Evolutionary conservation across 2,329 filamentous ascomycete genomes (phyloP).

Genomic region (Aureobasidium zeae): DNA sequence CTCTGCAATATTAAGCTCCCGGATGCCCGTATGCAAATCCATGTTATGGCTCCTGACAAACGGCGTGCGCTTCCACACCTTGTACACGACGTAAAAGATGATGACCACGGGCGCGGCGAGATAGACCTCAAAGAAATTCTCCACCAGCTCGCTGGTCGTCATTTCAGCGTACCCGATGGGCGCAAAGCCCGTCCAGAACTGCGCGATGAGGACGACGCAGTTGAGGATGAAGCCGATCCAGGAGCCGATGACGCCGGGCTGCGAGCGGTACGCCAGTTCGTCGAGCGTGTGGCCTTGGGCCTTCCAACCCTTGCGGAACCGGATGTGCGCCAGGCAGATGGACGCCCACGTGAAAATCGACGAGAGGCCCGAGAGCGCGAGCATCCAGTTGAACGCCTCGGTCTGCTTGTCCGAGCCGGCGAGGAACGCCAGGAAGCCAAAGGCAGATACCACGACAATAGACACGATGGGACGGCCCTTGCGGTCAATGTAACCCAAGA

Average conservation of each 20-base stretch:
- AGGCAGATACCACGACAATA: slow-evolving; percentile 33
- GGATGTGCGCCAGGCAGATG: slow-evolving; percentile 56
- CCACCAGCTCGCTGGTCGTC: slow-evolving; percentile 40
- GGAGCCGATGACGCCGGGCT: slow-evolving; percentile 69
- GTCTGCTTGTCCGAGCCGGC: slow-evolving; percentile 34
- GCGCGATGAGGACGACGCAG: slow-evolving; percentile 62
- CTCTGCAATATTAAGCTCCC: slow-evolving; percentile 73
- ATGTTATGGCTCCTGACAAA: slow-evolving; percentile 63
- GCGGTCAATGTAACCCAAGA: slow-evolving; percentile 53
- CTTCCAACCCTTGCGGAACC: slow-evolving; percentile 55
- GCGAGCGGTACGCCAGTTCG: slow-evolving; percentile 72
- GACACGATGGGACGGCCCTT: slow-evolving; percentile 51
- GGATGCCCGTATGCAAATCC: slow-evolving; percentile 76
- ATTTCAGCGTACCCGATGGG: slow-evolving; percentile 52
- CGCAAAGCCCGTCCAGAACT: slow-evolving; percentile 71
- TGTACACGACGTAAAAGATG: slow-evolving; percentile 63
- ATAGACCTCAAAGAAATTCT: slow-evolving; percentile 66
- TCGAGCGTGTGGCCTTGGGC: slow-evolving; percentile 54
- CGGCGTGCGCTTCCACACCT: slow-evolving; percentile 61
- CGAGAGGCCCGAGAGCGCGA: slow-evolving; percentile 62
- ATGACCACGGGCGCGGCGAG: slow-evolving; percentile 58
- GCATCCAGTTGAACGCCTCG: slow-evolving; percentile 54
- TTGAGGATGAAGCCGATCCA: slow-evolving; percentile 74
- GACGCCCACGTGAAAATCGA: slow-evolving; percentile 69
- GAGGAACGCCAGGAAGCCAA: slow-evolving; percentile 53